Base-by-base conservation (phyloP, 495 filamentous ascomycete genomes). In the Aspergillus campestris region DNA sequence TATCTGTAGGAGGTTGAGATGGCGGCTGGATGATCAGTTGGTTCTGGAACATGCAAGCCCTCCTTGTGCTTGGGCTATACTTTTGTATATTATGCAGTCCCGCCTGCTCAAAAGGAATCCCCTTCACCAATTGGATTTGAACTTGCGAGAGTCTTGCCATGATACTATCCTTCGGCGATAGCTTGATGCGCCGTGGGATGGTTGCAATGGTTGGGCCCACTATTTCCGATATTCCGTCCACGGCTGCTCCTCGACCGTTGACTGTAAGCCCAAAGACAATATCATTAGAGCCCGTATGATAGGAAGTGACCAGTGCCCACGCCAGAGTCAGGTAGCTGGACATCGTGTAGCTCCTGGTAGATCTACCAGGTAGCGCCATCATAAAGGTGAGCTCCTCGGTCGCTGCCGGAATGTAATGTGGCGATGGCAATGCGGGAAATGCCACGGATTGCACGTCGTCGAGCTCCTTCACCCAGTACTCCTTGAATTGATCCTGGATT, bases 21-120 rank as follows among this genome's bases (percentile, higher is more conserved):
- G 38, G 52, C 0, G 70, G 61, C 38, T 75, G 68, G 12, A 80
- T 60, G 6, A 71, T 60, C 3, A 78, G 56, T 13, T 76, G 45
- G 45, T 63, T 73, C 38, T 72, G 64, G 47, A 81, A 67, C 39
- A 76, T 69, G 45, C 74, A 78, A 3, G 76, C 78, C 33, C 64
- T 53, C 34, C 64, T 57, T 2, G 74, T 66, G 31, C 81, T 78
- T 0, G 57, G 37, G 34, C 66, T 70, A 13, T 79, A 53, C 8
- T 55, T 52, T 34, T 65, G 61, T 36, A 84, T 83, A 41, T 79
- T 64, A 52, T 72, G 67, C 0, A 76, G 48, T 9, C 71, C 71
- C 9, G 55, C 34, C 12, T 73, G 69, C 38, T 74, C 61, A 45
- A 61, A 62, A 8, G 60, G 53, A 9, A 64, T 59, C 45, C 68